phyloP scores from a whole-genome alignment of 208 protist species.

The Acanthamoeba rhysodes region DNA sequence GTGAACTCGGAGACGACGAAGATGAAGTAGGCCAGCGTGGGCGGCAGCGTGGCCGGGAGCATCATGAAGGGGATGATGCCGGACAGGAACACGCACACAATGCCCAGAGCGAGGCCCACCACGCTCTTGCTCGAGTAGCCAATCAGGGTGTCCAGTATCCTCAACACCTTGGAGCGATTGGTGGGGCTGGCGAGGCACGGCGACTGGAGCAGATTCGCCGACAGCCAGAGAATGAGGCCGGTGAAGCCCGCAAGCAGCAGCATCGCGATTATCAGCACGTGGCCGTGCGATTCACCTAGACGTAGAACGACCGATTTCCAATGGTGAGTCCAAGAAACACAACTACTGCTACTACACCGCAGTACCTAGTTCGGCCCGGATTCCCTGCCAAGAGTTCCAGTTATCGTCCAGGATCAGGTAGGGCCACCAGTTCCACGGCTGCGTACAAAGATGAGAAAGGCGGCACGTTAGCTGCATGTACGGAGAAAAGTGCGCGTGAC shows the following conservation, averaged over 20 bases:
- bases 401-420: slow-evolving; percentile 75
- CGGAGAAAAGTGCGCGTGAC: no score
- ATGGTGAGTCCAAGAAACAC: no score
- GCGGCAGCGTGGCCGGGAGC: slow-evolving; percentile 58
- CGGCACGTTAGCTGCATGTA: background rate
- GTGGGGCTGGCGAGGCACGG: slow-evolving; percentile 21
- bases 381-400: slow-evolving; percentile 63
- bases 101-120: background rate
- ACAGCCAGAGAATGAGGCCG: background rate
- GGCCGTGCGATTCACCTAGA: background rate
- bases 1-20: slow-evolving; percentile 30
- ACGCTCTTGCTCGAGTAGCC: slow-evolving; percentile 13
- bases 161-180: background rate
- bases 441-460: background rate
- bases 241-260: background rate
- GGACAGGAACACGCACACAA: slow-evolving; percentile 55
- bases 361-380: slow-evolving; percentile 23
- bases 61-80: slow-evolving; percentile 6
- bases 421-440: slow-evolving; percentile 81
- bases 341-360: no score
- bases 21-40: slow-evolving; percentile 35
- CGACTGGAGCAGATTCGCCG: background rate
- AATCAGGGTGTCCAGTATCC: slow-evolving; percentile 12
- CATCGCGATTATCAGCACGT: background rate
- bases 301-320: background rate